Conservation (phyloP, 345 rosid species). For the Theobroma cacao region DNA sequence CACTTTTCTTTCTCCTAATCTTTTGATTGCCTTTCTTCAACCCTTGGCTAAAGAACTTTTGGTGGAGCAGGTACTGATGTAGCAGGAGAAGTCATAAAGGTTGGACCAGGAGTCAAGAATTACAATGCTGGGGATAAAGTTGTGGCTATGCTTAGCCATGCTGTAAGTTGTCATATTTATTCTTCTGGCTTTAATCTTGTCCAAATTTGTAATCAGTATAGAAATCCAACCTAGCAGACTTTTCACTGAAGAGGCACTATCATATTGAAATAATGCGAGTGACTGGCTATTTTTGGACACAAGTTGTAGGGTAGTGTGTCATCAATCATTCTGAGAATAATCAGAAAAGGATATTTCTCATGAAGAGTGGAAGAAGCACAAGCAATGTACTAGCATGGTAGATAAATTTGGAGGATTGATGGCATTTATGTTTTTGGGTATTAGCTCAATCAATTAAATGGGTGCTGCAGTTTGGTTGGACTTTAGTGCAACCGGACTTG, state of each 20-base stretch:
- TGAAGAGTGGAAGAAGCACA: neutral
- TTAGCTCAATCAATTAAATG: neutral
- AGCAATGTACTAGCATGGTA: neutral
- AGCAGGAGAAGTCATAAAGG: slow-evolving; percentile 72
- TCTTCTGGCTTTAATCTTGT: neutral
- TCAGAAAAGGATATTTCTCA: neutral
- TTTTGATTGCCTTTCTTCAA: neutral
- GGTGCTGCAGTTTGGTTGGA: neutral
- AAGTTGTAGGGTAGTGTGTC: neutral
- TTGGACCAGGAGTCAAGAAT: slow-evolving; percentile 57
- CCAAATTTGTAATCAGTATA: neutral
- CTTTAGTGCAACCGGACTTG: neutral
- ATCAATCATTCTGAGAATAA: neutral
- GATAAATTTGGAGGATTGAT: neutral
- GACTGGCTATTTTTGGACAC: too few species aligned
- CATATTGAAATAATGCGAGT: too few species aligned
- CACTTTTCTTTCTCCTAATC: neutral
- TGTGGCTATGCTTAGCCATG: slow-evolving; percentile 45
- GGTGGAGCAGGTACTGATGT: slow-evolving; percentile 63
- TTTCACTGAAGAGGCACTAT: neutral
- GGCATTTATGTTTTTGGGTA: neutral
- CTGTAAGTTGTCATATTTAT: slow-evolving; percentile 35
- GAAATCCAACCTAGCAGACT: neutral
- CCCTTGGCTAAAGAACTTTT: neutral
- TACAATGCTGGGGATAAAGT: slow-evolving; percentile 82